phyloP scores from a whole-genome alignment of 148 eudicot species.

The Simmondsia chinensis region DNA sequence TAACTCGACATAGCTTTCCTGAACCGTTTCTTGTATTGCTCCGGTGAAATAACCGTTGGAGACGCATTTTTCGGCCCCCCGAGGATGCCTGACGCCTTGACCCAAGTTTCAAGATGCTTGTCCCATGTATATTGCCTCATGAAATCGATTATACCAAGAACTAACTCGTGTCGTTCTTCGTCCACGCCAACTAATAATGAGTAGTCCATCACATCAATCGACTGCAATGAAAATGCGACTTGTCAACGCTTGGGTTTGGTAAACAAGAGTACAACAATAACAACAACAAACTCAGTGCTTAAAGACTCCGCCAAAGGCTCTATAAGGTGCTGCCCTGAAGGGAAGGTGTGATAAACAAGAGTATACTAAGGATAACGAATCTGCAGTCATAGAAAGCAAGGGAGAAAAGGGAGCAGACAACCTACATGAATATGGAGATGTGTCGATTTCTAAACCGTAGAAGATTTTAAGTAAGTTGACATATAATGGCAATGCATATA shows the following conservation, averaged over 20 bases:
- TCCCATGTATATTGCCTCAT: constrained; percentile 83
- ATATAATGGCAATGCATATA: too few species aligned
- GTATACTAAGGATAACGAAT: too few species aligned
- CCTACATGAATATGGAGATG: too few species aligned
- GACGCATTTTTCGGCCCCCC: constrained; percentile 57
- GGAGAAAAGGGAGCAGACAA: too few species aligned
- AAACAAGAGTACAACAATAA: neutral
- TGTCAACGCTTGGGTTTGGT: too few species aligned
- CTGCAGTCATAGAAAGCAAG: too few species aligned
- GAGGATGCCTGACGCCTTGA: constrained; percentile 65
- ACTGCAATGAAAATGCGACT: constrained; percentile 18
- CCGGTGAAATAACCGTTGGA: constrained; percentile 66
- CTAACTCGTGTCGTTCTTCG: constrained; percentile 53
- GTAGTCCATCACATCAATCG: constrained; percentile 66
- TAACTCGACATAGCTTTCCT: constrained; percentile 74
- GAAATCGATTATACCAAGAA: constrained; percentile 64
- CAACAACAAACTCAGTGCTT: neutral
- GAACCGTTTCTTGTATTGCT: constrained; percentile 70
- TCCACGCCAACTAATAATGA: constrained; percentile 64
- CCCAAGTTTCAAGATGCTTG: constrained; percentile 80
- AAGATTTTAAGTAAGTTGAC: too few species aligned
- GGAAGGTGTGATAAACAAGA: too few species aligned
- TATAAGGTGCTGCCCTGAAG: too few species aligned
- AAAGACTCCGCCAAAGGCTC: too few species aligned
- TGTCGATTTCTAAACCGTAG: too few species aligned